Percentiles rank a stretch among this genome's conserved stretches.
Conservation (phyloP, 805 yeast genomes). For the Wickerhamiella musiphila region DNA sequence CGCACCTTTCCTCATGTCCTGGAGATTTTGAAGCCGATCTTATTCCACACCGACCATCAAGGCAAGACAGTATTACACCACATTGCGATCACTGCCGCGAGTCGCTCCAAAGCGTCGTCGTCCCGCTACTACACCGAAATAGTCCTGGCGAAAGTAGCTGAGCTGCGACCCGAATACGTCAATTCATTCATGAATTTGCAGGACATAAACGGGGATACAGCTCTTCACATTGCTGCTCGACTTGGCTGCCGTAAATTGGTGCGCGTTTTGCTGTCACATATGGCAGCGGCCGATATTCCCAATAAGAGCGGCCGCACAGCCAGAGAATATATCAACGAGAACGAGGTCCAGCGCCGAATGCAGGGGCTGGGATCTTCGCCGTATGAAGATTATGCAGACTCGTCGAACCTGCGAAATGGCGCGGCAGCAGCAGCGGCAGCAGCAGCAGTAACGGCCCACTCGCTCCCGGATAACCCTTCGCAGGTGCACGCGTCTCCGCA, state of each 20-base stretch:
- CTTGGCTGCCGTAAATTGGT: constrained; percentile 32
- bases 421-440: background rate
- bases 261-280: constrained; percentile 28
- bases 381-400: constrained; percentile 5
- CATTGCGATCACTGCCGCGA: constrained; percentile 51
- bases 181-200: constrained; percentile 41
- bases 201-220: constrained; percentile 73
- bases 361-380: constrained; percentile 13
- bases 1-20: constrained; percentile 65
- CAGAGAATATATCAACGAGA: constrained; percentile 22
- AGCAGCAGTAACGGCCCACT: background rate
- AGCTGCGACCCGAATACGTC: constrained; percentile 40
- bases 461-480: constrained; percentile 1
- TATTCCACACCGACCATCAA: constrained; percentile 62
- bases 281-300: constrained; percentile 29
- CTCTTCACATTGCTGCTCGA: constrained; percentile 59
- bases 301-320: constrained; percentile 27
- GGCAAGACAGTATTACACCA: constrained; percentile 70
- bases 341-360: constrained; percentile 14
- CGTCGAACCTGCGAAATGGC: background rate
- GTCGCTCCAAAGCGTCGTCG: constrained; percentile 54
- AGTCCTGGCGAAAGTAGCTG: constrained; percentile 54
- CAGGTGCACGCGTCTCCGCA: background rate
- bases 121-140: constrained; percentile 71
- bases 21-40: constrained; percentile 56